Base-by-base conservation (phyloP, 306 rosid species). In the Inga oerstediana region DNA sequence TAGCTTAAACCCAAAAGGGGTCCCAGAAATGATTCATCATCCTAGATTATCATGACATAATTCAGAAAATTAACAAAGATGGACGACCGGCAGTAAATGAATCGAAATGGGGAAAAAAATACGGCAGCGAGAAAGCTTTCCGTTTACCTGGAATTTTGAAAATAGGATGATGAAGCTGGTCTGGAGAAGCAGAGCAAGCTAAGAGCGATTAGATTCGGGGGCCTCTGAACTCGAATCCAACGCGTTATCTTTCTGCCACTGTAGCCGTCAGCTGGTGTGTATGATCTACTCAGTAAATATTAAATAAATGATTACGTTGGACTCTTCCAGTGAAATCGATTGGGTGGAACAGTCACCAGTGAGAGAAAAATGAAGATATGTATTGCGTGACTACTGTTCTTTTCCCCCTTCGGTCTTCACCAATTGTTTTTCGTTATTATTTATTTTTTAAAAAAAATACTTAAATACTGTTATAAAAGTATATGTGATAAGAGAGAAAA, bases 291-390 rank as follows among this genome's bases (percentile, higher is more conserved):
- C 12, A 13, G 76, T 12, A 44, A 46, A 72, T 12, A 45, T 2
- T 12, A 44, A 46, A 72, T 12, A 45, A 6, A 72, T 11, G 12
- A 46, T 72, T 45, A 45, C 76, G 1, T 12, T 8, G 7, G 56
- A 72, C 59, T 45, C 59, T 72, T 72, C 59, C 22, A 46, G 76
- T 71, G 75, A 71, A n/a, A 41, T 11, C 10, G 51, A 71, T 5
- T 71, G 34, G 35, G 43, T 11, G 11, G 51, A 15, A n/a, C 54
- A 11, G 9, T 20, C 19, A 7, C 43, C 54, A n/a, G 19, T 10
- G 34, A 54, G 10, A 43, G 75, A 43, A 71, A 20, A 20, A 20
- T n/a, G 30, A 20, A 54, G n/a, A 17, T 54, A 54, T 54, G 22
- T 19, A 19, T 54, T 2, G 61, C 61, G 73, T 1, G 24, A 19